phyloP scores from a whole-genome alignment of 306 rosid genomes.

The Quercus bicolor region DNA sequence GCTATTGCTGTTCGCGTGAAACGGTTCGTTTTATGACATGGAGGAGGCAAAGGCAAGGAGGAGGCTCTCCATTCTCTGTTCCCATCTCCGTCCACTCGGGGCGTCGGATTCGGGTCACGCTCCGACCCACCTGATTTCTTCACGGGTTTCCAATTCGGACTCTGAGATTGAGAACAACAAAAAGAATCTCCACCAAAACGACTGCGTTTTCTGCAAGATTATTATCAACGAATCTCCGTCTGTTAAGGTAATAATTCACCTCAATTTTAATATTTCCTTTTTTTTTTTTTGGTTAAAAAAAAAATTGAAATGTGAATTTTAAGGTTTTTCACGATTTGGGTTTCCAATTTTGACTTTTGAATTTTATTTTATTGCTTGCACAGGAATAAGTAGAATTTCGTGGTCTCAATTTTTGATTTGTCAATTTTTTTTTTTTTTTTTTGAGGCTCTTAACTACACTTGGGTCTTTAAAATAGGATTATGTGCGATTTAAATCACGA shows the following conservation, averaged over 20 bases:
- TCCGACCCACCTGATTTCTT: not conserved
- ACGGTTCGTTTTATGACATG: slow-evolving; percentile 19
- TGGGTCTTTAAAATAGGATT: too few relatives aligned
- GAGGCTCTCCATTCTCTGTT: slow-evolving; percentile 59
- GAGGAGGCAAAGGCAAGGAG: slow-evolving; percentile 29
- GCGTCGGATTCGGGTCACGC: slow-evolving; percentile 9
- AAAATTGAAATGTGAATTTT: too few relatives aligned
- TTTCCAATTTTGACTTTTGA: too few relatives aligned
- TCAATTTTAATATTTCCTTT: not conserved
- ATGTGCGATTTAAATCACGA: too few relatives aligned
- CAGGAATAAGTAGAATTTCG: too few relatives aligned
- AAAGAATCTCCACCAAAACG: slow-evolving; percentile 18
- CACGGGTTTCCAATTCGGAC: slow-evolving; percentile 14
- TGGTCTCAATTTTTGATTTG: too few relatives aligned
- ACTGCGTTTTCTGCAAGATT: slow-evolving; percentile 82
- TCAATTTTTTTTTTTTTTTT: too few relatives aligned
- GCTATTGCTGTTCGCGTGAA: not conserved
- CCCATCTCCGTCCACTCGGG: slow-evolving; percentile 50
- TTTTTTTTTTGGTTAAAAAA: too few relatives aligned
- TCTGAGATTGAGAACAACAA: slow-evolving; percentile 21
- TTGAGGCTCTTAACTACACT: too few relatives aligned
- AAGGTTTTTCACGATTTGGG: too few relatives aligned
- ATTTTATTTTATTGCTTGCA: too few relatives aligned
- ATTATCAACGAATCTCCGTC: slow-evolving; percentile 66
- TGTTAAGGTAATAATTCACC: slow-evolving; percentile 38